phyloP scores from a whole-genome alignment of 352 stramenopile genomes.

The Peronospora farinosa region DNA sequence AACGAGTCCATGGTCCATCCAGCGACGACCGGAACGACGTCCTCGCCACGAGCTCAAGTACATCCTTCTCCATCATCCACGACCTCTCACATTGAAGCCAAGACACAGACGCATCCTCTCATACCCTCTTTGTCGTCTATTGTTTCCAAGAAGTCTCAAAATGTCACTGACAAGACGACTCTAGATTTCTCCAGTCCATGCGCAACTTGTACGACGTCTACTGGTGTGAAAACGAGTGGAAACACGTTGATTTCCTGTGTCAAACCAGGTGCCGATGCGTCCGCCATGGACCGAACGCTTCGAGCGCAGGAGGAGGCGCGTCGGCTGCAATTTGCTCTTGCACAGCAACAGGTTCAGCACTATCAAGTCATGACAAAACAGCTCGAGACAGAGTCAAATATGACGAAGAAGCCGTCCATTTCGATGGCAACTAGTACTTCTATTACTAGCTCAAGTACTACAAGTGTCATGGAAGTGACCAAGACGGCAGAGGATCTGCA shows the following conservation, averaged over 20 bases:
- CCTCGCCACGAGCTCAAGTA: slow-evolving; percentile 8
- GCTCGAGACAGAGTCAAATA: slow-evolving; percentile 15
- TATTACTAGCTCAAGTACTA: background rate
- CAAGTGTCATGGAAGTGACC: slow-evolving; percentile 9
- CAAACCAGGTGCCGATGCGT: slow-evolving; percentile 14
- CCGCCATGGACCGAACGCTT: slow-evolving; percentile 11
- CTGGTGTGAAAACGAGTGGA: slow-evolving; percentile 16
- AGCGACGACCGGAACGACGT: slow-evolving; percentile 8
- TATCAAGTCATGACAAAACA: slow-evolving; percentile 26
- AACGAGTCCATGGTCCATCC: slow-evolving; percentile 20
- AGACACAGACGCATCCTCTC: slow-evolving; percentile 1
- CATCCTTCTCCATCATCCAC: slow-evolving; percentile 4
- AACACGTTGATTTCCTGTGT: slow-evolving; percentile 11
- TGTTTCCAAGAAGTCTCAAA: slow-evolving; percentile 13
- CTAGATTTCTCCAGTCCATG: slow-evolving; percentile 6
- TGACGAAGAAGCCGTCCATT: slow-evolving; percentile 12
- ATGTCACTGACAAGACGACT: slow-evolving; percentile 6
- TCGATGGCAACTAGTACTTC: background rate
- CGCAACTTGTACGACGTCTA: slow-evolving; percentile 30
- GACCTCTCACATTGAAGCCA: background rate
- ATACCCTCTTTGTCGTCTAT: background rate
- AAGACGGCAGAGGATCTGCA: slow-evolving; percentile 42
- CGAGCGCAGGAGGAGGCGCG: slow-evolving; percentile 22
- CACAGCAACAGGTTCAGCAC: slow-evolving; percentile 36
- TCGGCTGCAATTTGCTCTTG: slow-evolving; percentile 37